Evolutionary conservation across 768 basidiomycete genomes (phyloP).

Genomic region (Termitomyces sp.): DNA sequence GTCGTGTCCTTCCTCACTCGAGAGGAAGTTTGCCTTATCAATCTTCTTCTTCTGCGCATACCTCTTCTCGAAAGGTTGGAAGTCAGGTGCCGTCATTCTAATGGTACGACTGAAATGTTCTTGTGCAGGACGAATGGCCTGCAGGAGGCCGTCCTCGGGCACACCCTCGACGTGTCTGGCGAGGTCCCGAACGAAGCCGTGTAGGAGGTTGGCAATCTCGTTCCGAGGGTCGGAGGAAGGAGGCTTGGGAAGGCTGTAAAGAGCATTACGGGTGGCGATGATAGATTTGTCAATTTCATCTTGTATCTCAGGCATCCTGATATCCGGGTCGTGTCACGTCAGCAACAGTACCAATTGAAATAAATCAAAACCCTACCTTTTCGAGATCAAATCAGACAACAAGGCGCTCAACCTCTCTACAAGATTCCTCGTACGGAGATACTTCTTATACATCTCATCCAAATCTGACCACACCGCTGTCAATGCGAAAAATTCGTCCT

Average conservation of each 20-base stretch:
- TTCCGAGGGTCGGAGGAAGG: slow-evolving; percentile 52
- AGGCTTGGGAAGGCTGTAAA: slow-evolving; percentile 33
- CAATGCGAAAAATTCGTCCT: slow-evolving; percentile 51
- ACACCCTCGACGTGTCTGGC: slow-evolving; percentile 45
- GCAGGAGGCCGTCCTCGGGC: slow-evolving; percentile 49
- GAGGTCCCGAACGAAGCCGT: slow-evolving; percentile 42
- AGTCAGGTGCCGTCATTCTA: slow-evolving; percentile 49
- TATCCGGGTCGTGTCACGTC: not conserved
- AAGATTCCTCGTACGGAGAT: slow-evolving; percentile 52
- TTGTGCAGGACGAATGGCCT: slow-evolving; percentile 46
- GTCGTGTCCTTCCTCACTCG: slow-evolving; percentile 30
- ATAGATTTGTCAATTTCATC: slow-evolving; percentile 49
- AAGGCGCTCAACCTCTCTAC: slow-evolving; percentile 53
- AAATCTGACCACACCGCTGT: slow-evolving; percentile 51
- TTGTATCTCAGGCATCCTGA: slow-evolving; percentile 59
- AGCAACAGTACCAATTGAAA: not conserved
- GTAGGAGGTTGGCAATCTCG: slow-evolving; percentile 48
- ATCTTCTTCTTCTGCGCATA: slow-evolving; percentile 11
- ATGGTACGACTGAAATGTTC: slow-evolving; percentile 43
- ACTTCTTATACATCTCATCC: slow-evolving; percentile 42
- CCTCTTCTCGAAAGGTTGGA: slow-evolving; percentile 40
- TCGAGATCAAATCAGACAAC: slow-evolving; percentile 57
- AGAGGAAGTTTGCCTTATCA: slow-evolving; percentile 26
- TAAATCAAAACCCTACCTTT: slow-evolving; percentile 33
- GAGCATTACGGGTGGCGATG: slow-evolving; percentile 24